These are phyloP conservation scores for Lunularia cruciata DNA, from an alignment of 225 moss, liverwort and hornwort species.

Conservation along the genomic window DNA sequence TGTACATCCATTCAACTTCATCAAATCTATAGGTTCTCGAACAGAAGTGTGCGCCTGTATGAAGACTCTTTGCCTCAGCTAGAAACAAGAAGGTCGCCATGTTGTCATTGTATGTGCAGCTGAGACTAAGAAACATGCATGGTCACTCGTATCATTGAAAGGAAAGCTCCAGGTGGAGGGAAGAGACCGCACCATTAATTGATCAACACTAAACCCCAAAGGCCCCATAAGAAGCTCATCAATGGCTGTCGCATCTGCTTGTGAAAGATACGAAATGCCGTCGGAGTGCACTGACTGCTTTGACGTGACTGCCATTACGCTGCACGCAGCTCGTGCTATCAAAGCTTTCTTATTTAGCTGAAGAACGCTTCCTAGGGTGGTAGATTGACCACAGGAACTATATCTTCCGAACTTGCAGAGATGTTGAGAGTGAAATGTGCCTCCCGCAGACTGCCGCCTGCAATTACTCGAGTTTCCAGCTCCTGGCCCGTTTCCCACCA, in stretches of 20 bases:
- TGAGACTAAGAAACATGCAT: background rate
- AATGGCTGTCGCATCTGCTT: conserved; percentile 64
- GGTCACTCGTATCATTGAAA: background rate
- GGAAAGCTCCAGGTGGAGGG: background rate
- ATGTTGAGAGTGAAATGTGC: background rate
- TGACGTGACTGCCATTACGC: conserved; percentile 25
- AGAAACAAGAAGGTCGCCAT: background rate
- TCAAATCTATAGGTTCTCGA: background rate
- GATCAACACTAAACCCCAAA: conserved; percentile 84
- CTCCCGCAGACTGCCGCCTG: background rate
- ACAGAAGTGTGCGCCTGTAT: background rate
- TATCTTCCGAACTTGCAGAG: background rate
- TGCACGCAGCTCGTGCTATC: conserved; percentile 4
- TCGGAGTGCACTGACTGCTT: conserved; percentile 37
- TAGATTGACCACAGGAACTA: background rate
- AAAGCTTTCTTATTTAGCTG: background rate
- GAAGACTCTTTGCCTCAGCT: background rate
- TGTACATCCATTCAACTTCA: background rate
- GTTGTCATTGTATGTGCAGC: too few relatives aligned
- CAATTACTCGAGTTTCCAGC: conserved; percentile 3
- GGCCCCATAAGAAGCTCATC: conserved; percentile 89
- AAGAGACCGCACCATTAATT: conserved; percentile 70
- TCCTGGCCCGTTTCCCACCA: too few relatives aligned
- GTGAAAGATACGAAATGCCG: conserved; percentile 64
- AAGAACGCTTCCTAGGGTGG: conserved; percentile 2